Evolutionary conservation across 192 early-diverging fungal species (phyloP).

Genomic region (Coemansia sp.): DNA sequence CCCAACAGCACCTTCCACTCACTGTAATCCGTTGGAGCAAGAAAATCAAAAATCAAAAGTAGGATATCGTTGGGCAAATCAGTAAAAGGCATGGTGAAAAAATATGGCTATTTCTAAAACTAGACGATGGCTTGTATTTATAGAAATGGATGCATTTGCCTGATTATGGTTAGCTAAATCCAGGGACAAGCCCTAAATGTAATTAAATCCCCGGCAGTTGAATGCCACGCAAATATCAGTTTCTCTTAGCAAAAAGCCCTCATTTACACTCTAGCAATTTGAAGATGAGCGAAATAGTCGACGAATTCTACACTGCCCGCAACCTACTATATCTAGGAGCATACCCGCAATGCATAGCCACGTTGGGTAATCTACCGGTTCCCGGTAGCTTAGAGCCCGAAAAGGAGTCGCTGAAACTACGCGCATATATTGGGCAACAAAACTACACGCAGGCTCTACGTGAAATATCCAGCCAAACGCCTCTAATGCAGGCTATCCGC

Average conservation of each 20-base stretch:
- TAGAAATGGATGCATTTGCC: too few species aligned
- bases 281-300: constrained; percentile 19
- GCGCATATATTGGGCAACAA: constrained; percentile 77
- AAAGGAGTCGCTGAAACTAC: constrained; percentile 68
- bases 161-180: too few species aligned
- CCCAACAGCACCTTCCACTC: too few species aligned
- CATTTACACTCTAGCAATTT: not conserved
- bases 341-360: constrained; percentile 70
- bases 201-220: too few species aligned
- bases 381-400: constrained; percentile 54
- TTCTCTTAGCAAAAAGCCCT: not conserved
- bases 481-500: constrained; percentile 67
- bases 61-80: too few species aligned
- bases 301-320: constrained; percentile 63
- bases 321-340: constrained; percentile 72
- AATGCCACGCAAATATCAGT: too few species aligned
- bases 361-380: constrained; percentile 53
- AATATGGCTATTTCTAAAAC: too few species aligned
- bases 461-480: constrained; percentile 56
- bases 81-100: too few species aligned
- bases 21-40: too few species aligned
- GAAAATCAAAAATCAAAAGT: too few species aligned
- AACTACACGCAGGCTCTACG: constrained; percentile 65
- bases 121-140: too few species aligned
- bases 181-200: too few species aligned